Evolutionary conservation across 2,329 filamentous ascomycete genomes (phyloP).

Genomic region (Aureobasidium pullulans): DNA sequence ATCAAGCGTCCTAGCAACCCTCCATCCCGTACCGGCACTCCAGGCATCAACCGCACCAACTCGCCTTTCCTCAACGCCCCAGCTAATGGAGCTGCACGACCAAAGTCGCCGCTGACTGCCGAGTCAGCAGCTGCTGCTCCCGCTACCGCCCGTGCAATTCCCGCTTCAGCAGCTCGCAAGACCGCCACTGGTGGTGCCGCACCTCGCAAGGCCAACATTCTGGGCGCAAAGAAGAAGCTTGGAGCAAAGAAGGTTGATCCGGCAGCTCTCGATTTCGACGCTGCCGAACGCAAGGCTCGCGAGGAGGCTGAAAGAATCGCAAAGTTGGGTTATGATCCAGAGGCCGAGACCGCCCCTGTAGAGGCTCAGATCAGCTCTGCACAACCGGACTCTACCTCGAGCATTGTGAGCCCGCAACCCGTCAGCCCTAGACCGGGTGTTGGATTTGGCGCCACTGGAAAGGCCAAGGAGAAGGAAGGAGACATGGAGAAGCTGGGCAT

Average conservation of each 20-base stretch:
- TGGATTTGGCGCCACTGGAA: constrained; percentile 55
- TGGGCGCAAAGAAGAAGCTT: constrained; percentile 64
- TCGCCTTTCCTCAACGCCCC: constrained; percentile 83
- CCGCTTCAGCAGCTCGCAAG: constrained; percentile 78
- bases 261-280: constrained; percentile 84
- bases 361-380: constrained; percentile 38
- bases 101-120: constrained; percentile 69
- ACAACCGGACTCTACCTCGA: constrained; percentile 42
- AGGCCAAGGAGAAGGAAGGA: constrained; percentile 48
- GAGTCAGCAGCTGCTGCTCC: constrained; percentile 44
- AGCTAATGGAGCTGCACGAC: constrained; percentile 57
- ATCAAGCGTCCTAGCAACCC: constrained; percentile 96
- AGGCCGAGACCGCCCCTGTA: constrained; percentile 52
- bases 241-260: constrained; percentile 66
- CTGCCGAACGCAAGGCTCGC: constrained; percentile 92
- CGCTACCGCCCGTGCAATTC: constrained; percentile 64
- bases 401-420: constrained; percentile 68
- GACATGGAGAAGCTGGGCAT: constrained; percentile 87
- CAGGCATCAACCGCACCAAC: constrained; percentile 63
- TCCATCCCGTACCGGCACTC: constrained; percentile 80
- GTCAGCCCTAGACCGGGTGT: constrained; percentile 55
- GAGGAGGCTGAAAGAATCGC: constrained; percentile 95
- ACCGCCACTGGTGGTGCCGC: constrained; percentile 48
- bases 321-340: constrained; percentile 91
- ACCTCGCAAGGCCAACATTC: constrained; percentile 54